Conservation (phyloP, 2,329 filamentous ascomycete species). For the Ophiostoma quercus region DNA sequence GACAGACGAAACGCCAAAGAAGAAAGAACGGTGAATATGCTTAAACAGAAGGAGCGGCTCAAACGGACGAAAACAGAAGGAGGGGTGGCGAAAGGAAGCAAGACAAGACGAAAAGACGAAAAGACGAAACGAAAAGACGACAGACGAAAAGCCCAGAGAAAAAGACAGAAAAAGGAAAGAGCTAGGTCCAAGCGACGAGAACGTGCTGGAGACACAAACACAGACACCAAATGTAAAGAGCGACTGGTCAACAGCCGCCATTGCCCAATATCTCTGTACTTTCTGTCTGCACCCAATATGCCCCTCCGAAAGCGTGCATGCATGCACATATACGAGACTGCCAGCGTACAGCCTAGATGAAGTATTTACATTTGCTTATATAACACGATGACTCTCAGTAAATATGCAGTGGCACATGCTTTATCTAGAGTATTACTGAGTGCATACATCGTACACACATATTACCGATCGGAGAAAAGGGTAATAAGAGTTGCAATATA, state of each 20-base stretch:
- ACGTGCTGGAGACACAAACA: neutral
- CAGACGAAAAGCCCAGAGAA: no score
- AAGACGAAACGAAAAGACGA: no score
- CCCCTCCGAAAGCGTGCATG: constrained; percentile 10
- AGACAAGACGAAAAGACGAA: neutral
- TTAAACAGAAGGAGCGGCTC: neutral
- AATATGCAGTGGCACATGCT: neutral
- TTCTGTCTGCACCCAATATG: neutral
- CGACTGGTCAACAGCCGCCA: constrained; percentile 4
- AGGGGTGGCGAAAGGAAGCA: neutral
- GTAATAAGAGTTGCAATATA: constrained; percentile 9
- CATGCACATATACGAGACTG: constrained; percentile 8
- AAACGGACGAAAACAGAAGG: constrained; percentile 2
- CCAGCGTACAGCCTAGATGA: neutral
- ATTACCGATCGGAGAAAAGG: neutral
- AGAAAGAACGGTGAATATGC: constrained; percentile 8
- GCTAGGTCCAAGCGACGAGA: neutral
- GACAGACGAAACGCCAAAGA: neutral
- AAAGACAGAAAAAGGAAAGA: neutral
- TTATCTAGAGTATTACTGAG: no score
- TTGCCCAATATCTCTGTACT: neutral
- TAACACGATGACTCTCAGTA: neutral
- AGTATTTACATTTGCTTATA: neutral
- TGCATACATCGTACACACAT: neutral
- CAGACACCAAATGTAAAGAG: neutral